These are phyloP conservation scores for Rhizoclosmatium globosum DNA, from an alignment of 192 early-diverging fungal species.

Conservation along the genomic window DNA sequence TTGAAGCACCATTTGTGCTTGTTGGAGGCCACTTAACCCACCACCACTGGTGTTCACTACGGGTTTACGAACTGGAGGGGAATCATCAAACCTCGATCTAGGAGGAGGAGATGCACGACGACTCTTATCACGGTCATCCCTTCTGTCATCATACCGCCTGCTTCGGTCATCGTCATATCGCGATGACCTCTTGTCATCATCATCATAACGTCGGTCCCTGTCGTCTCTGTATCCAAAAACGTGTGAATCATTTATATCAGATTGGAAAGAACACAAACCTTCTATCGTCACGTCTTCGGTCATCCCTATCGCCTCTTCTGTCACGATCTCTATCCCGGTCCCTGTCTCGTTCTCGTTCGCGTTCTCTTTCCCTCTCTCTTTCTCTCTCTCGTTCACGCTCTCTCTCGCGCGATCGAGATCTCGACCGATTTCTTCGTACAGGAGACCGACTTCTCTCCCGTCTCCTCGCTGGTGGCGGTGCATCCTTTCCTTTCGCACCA, in stretches of 20 bases:
- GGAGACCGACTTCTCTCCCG: constrained; percentile 1
- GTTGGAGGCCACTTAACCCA: constrained; percentile 32
- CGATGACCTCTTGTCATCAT: neutral
- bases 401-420: neutral
- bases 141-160: constrained; percentile 17
- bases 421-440: constrained; percentile 31
- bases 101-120: constrained; percentile 19
- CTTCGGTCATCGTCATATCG: constrained; percentile 3
- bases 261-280: neutral
- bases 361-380: constrained; percentile 18
- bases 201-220: neutral
- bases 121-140: neutral
- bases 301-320: constrained; percentile 12
- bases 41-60: neutral
- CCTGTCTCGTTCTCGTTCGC: constrained; percentile 17
- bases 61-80: neutral
- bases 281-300: neutral
- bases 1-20: constrained; percentile 36
- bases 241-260: neutral
- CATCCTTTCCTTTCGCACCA: neutral
- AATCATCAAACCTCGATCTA: constrained; percentile 3
- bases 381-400: neutral
- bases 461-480: constrained; percentile 4
- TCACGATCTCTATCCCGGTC: neutral
- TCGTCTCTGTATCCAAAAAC: neutral